Evolutionary conservation across 805 yeast genomes (phyloP).

Genomic region (Priceomyces fermenticarens): DNA sequence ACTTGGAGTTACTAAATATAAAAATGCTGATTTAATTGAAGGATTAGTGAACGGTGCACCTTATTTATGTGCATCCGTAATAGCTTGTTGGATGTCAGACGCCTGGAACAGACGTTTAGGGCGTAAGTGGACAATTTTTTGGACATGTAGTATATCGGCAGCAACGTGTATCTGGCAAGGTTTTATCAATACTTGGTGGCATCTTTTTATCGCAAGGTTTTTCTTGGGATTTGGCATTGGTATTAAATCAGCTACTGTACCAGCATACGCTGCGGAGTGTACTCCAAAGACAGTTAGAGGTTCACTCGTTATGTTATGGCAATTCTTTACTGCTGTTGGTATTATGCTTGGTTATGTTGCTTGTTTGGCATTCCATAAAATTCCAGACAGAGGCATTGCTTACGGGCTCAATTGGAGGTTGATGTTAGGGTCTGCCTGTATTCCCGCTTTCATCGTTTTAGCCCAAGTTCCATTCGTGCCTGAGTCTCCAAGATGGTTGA

Average conservation of each 20-base stretch:
- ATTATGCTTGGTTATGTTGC: conserved; percentile 65
- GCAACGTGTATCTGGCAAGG: conserved; percentile 69
- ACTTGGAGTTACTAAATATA: conserved; percentile 48
- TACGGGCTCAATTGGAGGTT: conserved; percentile 56
- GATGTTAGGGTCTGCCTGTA: conserved; percentile 63
- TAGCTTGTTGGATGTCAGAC: conserved; percentile 63
- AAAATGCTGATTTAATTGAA: conserved; percentile 44
- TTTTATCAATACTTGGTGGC: conserved; percentile 58
- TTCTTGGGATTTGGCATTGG: conserved; percentile 63
- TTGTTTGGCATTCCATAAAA: conserved; percentile 55
- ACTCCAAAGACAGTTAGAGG: conserved; percentile 60
- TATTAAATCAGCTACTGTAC: conserved; percentile 64
- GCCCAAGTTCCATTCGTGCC: conserved; percentile 54
- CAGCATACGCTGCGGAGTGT: conserved; percentile 64
- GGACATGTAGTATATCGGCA: conserved; percentile 58
- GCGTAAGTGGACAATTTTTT: conserved; percentile 58
- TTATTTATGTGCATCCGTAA: conserved; percentile 53
- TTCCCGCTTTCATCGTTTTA: conserved; percentile 53
- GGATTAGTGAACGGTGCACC: conserved; percentile 69
- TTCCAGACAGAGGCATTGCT: conserved; percentile 44
- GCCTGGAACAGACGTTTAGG: conserved; percentile 51
- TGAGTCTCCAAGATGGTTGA: conserved; percentile 70
- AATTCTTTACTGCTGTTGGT: conserved; percentile 73
- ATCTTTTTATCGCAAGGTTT: conserved; percentile 57
- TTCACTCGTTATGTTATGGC: conserved; percentile 69